Conservation (phyloP, 148 eudicot species). For the Heliamphora exappendiculata region DNA sequence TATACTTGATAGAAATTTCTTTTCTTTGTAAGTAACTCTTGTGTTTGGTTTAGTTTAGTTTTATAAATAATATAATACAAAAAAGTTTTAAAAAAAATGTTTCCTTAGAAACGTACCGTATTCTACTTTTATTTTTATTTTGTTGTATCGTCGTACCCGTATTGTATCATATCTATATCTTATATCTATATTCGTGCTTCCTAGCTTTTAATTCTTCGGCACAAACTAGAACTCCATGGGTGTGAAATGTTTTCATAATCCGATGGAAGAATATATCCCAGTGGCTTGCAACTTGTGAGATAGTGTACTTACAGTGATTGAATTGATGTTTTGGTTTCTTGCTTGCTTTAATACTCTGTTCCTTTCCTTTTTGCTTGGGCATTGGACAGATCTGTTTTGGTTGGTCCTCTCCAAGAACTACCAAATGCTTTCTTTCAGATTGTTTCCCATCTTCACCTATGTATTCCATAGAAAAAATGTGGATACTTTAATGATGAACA, state of each 20-base stretch:
- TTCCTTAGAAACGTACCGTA: no score
- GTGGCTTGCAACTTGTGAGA: neutral
- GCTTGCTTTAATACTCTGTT: slow-evolving; percentile 6
- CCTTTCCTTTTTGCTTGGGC: slow-evolving; percentile 23
- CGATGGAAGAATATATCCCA: neutral
- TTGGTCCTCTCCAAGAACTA: slow-evolving; percentile 67
- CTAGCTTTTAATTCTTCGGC: neutral
- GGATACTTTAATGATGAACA: neutral
- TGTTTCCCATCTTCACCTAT: slow-evolving; percentile 19
- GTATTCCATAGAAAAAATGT: neutral
- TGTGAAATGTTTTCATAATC: neutral
- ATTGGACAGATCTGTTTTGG: slow-evolving; percentile 32
- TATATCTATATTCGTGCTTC: no score
- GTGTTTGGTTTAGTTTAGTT: no score
- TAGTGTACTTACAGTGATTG: slow-evolving; percentile 59
- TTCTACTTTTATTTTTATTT: no score
- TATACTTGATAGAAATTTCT: no score
- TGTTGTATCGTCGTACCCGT: no score
- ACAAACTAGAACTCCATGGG: neutral
- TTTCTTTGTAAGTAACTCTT: no score
- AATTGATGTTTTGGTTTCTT: slow-evolving; percentile 44
- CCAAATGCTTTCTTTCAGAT: slow-evolving; percentile 33
- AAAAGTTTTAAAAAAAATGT: no score
- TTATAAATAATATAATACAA: no score
- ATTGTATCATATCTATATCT: no score